A percentile compares a stretch with the other conserved stretches of the same genome.
These are phyloP conservation scores for Parietaria judaica DNA, from an alignment of 306 rosid genomes.

Conservation along the genomic window DNA sequence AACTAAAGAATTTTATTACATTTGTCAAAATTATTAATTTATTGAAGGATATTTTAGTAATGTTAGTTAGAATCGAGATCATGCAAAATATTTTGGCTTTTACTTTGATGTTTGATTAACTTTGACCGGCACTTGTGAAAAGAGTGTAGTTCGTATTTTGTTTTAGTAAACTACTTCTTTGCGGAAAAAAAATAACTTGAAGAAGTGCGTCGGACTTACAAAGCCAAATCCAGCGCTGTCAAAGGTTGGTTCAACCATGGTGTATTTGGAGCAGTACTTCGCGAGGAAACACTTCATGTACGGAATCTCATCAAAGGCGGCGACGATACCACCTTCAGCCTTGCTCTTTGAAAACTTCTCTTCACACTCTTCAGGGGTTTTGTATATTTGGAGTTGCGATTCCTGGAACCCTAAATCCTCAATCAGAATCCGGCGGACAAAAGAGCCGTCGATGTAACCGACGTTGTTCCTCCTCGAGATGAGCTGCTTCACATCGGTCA, in stretches of 20 bases:
- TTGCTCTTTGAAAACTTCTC: constrained; percentile 37
- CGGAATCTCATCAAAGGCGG: constrained; percentile 46
- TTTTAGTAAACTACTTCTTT: too few species aligned
- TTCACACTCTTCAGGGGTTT: constrained; percentile 28
- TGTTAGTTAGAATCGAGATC: too few species aligned
- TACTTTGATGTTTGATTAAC: too few species aligned
- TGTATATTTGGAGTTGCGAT: constrained; percentile 22
- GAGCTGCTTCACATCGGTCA: constrained; percentile 32
- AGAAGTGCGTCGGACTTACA: constrained; percentile 28
- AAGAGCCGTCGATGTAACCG: constrained; percentile 40
- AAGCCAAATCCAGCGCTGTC: constrained; percentile 55
- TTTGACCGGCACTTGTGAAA: too few species aligned
- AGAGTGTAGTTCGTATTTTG: too few species aligned
- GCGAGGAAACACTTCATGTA: constrained; percentile 29
- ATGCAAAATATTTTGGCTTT: too few species aligned
- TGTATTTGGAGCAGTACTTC: constrained; percentile 36
- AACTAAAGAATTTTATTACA: too few species aligned
- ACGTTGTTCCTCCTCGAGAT: constrained; percentile 29
- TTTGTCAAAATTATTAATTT: too few species aligned
- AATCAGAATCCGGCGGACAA: constrained; percentile 25
- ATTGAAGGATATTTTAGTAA: too few species aligned
- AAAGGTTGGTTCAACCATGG: constrained; percentile 33
- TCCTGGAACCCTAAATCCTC: constrained; percentile 27
- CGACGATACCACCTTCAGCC: constrained; percentile 43
- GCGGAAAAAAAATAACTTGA: too few species aligned